Evolutionary conservation across 352 stramenopile species (phyloP).

Genomic region (Pythium coloratum): DNA sequence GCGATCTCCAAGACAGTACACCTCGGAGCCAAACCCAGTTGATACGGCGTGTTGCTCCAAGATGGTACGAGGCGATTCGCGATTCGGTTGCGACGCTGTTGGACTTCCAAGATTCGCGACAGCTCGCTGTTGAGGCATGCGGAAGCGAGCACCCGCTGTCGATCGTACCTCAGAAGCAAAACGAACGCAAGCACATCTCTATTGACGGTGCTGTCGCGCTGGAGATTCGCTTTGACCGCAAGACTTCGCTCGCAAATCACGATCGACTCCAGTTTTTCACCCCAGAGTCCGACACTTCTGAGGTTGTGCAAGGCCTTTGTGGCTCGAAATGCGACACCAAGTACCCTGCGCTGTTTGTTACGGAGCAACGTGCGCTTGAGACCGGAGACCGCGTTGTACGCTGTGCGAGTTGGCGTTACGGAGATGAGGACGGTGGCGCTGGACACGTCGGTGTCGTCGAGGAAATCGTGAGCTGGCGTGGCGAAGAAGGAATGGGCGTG

Average conservation of each 20-base stretch:
- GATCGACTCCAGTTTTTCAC: constrained; percentile 16
- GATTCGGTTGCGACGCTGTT: constrained; percentile 56
- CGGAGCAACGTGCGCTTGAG: constrained; percentile 26
- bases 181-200: constrained; percentile 26
- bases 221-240: constrained; percentile 68
- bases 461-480: constrained; percentile 54
- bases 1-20: no score
- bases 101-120: constrained; percentile 41
- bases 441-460: constrained; percentile 55
- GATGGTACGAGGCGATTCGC: constrained; percentile 61
- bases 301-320: background rate
- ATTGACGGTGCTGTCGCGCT: constrained; percentile 59
- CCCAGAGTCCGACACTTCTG: no score
- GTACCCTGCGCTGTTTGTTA: constrained; percentile 43
- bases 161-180: background rate
- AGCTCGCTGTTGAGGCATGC: constrained; percentile 27
- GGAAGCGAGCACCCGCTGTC: constrained; percentile 54
- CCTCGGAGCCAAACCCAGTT: no score
- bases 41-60: constrained; percentile 32
- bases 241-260: constrained; percentile 36
- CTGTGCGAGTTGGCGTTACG: constrained; percentile 70
- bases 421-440: constrained; percentile 65
- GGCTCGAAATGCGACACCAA: constrained; percentile 14
- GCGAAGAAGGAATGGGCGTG: constrained; percentile 50
- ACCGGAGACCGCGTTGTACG: constrained; percentile 55